Evolutionary conservation across 805 yeast species (phyloP).

Genomic region (Starmera caribaea): DNA sequence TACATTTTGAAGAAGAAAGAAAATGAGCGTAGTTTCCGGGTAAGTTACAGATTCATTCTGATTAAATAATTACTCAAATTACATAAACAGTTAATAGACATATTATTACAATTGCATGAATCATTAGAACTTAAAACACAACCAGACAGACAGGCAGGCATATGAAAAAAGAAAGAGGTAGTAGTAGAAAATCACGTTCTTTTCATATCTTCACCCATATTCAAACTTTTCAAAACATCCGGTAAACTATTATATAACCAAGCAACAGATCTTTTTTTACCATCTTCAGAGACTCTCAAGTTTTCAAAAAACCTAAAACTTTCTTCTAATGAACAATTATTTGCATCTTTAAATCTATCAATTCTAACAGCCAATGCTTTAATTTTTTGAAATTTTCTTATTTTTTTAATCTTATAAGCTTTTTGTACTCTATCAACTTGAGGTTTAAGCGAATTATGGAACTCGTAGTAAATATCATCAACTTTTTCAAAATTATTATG

Average conservation of each 20-base stretch:
- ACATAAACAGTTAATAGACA: no score
- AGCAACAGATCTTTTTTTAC: conserved; percentile 23
- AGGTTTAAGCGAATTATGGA: conserved; percentile 20
- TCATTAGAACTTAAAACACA: no score
- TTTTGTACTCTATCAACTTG: conserved; percentile 26
- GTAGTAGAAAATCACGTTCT: conserved; percentile 3
- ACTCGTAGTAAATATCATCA: conserved; percentile 23
- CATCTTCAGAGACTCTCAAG: conserved; percentile 20
- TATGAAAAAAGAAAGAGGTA: conserved; percentile 1
- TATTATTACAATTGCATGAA: no score
- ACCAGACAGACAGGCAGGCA: conserved; percentile 5
- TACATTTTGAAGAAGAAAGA: background rate
- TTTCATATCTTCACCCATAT: conserved; percentile 19
- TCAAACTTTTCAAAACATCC: conserved; percentile 19
- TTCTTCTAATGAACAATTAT: conserved; percentile 18
- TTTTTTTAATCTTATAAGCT: conserved; percentile 24
- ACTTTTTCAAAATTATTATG: conserved; percentile 23
- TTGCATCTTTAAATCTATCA: conserved; percentile 21
- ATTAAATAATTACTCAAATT: no score
- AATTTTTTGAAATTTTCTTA: conserved; percentile 27
- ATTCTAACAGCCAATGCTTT: conserved; percentile 26
- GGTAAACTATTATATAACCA: conserved; percentile 27
- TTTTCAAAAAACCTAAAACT: conserved; percentile 22
- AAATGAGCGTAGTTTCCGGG: no score
- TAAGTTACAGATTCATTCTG: no score